These are phyloP conservation scores for Salvia miltiorrhiza DNA, from an alignment of 257 asterid genomes.

Conservation along the genomic window DNA sequence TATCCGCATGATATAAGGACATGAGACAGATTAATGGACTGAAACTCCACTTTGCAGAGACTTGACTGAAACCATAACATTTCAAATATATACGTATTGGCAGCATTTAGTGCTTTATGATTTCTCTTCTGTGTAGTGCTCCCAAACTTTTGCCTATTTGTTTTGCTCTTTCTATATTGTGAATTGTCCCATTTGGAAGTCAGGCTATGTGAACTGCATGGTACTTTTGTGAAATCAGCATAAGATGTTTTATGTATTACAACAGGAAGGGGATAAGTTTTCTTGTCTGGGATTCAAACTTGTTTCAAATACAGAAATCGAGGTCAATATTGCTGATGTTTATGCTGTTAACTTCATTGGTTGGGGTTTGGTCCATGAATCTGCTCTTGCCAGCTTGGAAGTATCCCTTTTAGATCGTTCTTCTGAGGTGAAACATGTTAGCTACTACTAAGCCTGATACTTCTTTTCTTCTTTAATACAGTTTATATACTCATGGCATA, in stretches of 20 bases:
- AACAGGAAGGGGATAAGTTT: slow-evolving; percentile 47
- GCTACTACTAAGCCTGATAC: slow-evolving; percentile 10
- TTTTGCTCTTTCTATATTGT: background rate
- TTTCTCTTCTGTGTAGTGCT: background rate
- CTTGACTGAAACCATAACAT: background rate
- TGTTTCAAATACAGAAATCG: slow-evolving; percentile 33
- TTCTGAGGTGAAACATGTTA: slow-evolving; percentile 54
- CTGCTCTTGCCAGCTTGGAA: slow-evolving; percentile 41
- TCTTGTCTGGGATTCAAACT: slow-evolving; percentile 53
- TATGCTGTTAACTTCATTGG: slow-evolving; percentile 64
- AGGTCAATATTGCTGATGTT: slow-evolving; percentile 56
- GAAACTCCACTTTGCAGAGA: background rate
- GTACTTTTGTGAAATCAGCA: background rate
- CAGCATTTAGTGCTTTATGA: background rate
- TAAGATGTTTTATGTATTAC: slow-evolving; percentile 14
- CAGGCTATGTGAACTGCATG: background rate
- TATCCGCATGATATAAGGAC: background rate
- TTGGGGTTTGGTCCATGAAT: slow-evolving; percentile 53
- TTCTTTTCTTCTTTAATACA: background rate
- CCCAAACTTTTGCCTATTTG: background rate
- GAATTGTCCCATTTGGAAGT: background rate
- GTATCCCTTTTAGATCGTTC: slow-evolving; percentile 47
- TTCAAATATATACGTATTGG: background rate
- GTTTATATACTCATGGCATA: slow-evolving; percentile 4
- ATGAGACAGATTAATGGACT: background rate